Percentiles rank a stretch among this genome's conserved stretches.
These are phyloP conservation scores for Hansenula anomala DNA, from an alignment of 1,139 yeast species.

Conservation along the genomic window DNA sequence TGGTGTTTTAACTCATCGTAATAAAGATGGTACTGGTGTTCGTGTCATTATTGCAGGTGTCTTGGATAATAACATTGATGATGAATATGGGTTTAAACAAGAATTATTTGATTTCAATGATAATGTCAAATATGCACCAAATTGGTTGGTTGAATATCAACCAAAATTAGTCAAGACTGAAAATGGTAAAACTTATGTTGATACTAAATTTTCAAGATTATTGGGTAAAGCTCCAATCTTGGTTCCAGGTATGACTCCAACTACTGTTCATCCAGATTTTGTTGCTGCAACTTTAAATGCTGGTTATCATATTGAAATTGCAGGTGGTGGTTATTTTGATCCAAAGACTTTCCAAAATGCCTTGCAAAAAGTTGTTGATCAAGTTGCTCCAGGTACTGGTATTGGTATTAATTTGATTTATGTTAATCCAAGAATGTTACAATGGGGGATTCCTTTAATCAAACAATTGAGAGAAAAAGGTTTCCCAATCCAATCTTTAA, in stretches of 20 bases:
- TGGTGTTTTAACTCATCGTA: conserved; percentile 93
- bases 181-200: conserved; percentile 74
- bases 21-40: conserved; percentile 98
- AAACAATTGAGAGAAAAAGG: conserved; percentile 85
- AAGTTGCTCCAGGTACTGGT: conserved; percentile 80
- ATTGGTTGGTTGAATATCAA: conserved; percentile 87
- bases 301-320: conserved; percentile 95
- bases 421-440: conserved; percentile 95
- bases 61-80: conserved; percentile 59
- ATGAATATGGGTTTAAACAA: conserved; percentile 89
- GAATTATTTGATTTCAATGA: conserved; percentile 78
- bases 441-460: conserved; percentile 97
- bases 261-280: conserved; percentile 91
- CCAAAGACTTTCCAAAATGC: conserved; percentile 71
- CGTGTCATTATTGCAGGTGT: conserved; percentile 93
- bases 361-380: conserved; percentile 60
- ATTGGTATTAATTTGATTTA: conserved; percentile 88
- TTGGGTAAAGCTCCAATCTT: conserved; percentile 94
- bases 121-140: conserved; percentile 71
- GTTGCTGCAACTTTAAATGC: conserved; percentile 92
- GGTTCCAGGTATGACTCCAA: conserved; percentile 99
- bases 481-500: conserved; percentile 91
- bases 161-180: conserved; percentile 78
- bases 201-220: conserved; percentile 89
- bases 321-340: conserved; percentile 96